Evolutionary conservation across 805 yeast species (phyloP).

Genomic region (Wickerhamomyces queroliae): DNA sequence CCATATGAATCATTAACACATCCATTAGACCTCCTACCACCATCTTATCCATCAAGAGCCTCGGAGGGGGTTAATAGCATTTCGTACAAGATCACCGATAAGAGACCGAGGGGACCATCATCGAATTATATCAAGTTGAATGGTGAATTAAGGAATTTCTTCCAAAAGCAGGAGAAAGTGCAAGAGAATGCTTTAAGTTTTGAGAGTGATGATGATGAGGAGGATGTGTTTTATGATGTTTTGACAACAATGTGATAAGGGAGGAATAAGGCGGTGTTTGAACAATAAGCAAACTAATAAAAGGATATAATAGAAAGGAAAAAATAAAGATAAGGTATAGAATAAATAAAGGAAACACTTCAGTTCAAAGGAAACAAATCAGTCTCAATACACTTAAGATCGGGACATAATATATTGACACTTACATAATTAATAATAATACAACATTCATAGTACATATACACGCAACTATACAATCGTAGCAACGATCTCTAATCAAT

Average conservation of each 20-base stretch:
- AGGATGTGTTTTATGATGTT: not conserved
- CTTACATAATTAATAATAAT: too few relatives aligned
- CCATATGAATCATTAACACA: conserved; percentile 19
- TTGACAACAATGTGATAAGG: too few relatives aligned
- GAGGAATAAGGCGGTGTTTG: not conserved
- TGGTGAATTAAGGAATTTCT: conserved; percentile 5
- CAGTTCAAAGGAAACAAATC: too few relatives aligned
- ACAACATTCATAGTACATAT: too few relatives aligned
- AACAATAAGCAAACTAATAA: not conserved
- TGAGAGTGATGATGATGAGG: not conserved
- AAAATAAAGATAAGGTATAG: too few relatives aligned
- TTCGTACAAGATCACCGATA: too few relatives aligned
- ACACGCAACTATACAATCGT: not conserved
- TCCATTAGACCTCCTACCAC: conserved; percentile 18
- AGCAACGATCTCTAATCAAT: conserved; percentile 3
- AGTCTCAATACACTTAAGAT: not conserved
- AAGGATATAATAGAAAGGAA: too few relatives aligned
- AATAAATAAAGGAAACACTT: too few relatives aligned
- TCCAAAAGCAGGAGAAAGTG: not conserved
- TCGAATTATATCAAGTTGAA: conserved; percentile 12
- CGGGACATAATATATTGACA: not conserved
- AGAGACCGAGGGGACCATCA: conserved; percentile 9
- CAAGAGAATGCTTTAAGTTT: too few relatives aligned
- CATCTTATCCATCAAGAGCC: not conserved
- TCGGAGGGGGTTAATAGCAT: conserved; percentile 1